Percentiles rank a stretch among this genome's conserved stretches.
These are phyloP conservation scores for Aristolochia californica DNA, from an alignment of 164 flowering plant species.

Conservation along the genomic window DNA sequence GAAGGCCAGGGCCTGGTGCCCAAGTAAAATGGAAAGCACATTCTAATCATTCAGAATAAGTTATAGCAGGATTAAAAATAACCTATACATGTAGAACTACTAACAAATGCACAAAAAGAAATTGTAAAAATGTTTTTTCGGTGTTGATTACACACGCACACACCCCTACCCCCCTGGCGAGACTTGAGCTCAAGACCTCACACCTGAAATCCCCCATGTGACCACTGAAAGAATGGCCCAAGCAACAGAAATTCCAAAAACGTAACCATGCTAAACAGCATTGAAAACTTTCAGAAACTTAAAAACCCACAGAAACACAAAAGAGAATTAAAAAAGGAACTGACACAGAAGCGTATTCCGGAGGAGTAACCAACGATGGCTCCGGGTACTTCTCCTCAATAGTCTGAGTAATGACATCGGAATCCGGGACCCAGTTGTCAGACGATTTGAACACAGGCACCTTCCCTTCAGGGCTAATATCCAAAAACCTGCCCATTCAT, in stretches of 20 bases:
- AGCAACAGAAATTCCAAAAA: too few species aligned
- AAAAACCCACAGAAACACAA: too few species aligned
- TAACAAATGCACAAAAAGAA: background rate
- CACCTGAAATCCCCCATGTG: too few species aligned
- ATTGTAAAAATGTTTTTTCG: background rate
- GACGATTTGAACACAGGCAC: slow-evolving; percentile 68
- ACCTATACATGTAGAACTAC: background rate
- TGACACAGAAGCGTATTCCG: slow-evolving; percentile 66
- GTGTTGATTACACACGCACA: too few species aligned
- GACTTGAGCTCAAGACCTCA: too few species aligned
- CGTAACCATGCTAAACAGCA: too few species aligned
- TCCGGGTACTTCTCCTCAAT: slow-evolving; percentile 77
- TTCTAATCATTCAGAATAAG: background rate
- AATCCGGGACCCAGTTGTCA: slow-evolving; percentile 70
- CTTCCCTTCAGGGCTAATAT: slow-evolving; percentile 72
- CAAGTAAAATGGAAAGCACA: too few species aligned
- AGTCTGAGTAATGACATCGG: slow-evolving; percentile 65
- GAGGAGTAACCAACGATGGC: slow-evolving; percentile 55
- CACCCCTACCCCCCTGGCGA: too few species aligned
- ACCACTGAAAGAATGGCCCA: too few species aligned
- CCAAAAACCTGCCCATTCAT: slow-evolving; percentile 44
- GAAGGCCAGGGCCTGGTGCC: too few species aligned
- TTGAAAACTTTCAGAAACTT: too few species aligned
- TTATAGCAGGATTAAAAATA: background rate
- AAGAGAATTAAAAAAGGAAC: background rate